Evolutionary conservation across 768 basidiomycete genomes (phyloP).

Genomic region (Thelephora ganbajun): DNA sequence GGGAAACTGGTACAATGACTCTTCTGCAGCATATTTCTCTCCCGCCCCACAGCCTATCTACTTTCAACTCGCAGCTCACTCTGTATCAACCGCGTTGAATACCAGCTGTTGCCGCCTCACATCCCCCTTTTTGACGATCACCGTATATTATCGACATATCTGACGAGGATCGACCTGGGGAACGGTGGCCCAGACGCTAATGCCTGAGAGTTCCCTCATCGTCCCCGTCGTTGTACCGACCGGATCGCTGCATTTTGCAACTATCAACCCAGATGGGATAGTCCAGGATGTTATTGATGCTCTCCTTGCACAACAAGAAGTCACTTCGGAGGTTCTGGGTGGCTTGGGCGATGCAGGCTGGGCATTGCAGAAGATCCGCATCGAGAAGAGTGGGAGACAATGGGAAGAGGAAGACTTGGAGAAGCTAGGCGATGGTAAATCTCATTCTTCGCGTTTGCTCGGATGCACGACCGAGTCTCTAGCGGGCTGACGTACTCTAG

Average conservation of each 20-base stretch:
- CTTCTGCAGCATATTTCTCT: no score
- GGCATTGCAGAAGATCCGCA: conserved; percentile 54
- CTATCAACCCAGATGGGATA: conserved; percentile 36
- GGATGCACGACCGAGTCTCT: background rate
- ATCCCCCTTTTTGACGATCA: no score
- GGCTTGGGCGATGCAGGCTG: conserved; percentile 45
- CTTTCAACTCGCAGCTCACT: no score
- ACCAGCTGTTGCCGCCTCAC: no score
- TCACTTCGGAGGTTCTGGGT: conserved; percentile 40
- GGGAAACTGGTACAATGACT: no score
- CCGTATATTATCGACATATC: no score
- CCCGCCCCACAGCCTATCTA: no score
- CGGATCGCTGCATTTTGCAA: conserved; percentile 49
- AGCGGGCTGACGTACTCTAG: conserved; percentile 20
- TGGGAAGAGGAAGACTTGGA: conserved; percentile 68
- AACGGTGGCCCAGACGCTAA: conserved; percentile 8
- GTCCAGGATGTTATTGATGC: conserved; percentile 46
- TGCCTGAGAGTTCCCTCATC: conserved; percentile 32
- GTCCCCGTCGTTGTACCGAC: conserved; percentile 47
- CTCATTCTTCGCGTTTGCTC: background rate
- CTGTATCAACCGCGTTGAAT: no score
- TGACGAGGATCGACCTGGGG: no score
- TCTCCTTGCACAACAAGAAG: conserved; percentile 31
- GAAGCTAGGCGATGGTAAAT: conserved; percentile 46
- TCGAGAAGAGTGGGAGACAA: conserved; percentile 39